Percentiles rank a stretch among this genome's conserved stretches.
Conservation (phyloP, 2,329 filamentous ascomycete genomes). For the Phaeosphaeria sp. region DNA sequence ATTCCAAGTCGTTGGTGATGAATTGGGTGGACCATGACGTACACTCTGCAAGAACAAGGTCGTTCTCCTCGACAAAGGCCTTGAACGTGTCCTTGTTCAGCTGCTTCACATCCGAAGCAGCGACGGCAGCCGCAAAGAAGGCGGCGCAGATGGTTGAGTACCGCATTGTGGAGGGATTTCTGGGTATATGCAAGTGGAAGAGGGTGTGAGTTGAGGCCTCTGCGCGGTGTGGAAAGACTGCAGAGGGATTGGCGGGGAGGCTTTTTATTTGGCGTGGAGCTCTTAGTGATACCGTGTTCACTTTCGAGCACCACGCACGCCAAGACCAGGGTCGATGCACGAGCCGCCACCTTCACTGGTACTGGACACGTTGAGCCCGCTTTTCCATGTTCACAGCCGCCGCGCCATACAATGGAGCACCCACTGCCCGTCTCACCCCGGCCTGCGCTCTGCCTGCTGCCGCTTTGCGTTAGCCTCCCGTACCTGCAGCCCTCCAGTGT, state of each 20-base stretch:
- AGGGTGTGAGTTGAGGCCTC: slow-evolving; percentile 18
- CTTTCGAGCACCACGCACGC: slow-evolving; percentile 12
- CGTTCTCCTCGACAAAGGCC: slow-evolving; percentile 82
- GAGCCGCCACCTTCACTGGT: slow-evolving; percentile 3
- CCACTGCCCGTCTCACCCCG: background rate
- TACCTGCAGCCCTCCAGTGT: slow-evolving; percentile 13
- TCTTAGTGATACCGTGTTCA: slow-evolving; percentile 22
- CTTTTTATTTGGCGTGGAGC: slow-evolving; percentile 33
- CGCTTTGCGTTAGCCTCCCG: slow-evolving; percentile 16
- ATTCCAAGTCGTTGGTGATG: background rate
- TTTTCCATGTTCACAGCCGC: background rate
- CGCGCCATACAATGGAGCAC: background rate
- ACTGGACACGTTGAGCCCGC: slow-evolving; percentile 32
- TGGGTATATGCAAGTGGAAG: slow-evolving; percentile 12
- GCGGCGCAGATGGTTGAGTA: slow-evolving; percentile 48
- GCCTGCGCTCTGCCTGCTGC: background rate
- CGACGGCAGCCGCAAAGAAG: slow-evolving; percentile 64
- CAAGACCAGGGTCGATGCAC: slow-evolving; percentile 13
- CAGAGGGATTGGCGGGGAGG: slow-evolving; percentile 19
- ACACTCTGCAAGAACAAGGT: slow-evolving; percentile 95
- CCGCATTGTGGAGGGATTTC: slow-evolving; percentile 37
- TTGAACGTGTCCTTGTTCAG: slow-evolving; percentile 88
- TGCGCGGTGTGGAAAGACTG: slow-evolving; percentile 25
- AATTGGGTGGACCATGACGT: slow-evolving; percentile 45
- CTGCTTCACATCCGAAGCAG: slow-evolving; percentile 79